Base-by-base conservation (phyloP, 2,329 filamentous ascomycete genomes). In the Lasiodiplodia sp. region DNA sequence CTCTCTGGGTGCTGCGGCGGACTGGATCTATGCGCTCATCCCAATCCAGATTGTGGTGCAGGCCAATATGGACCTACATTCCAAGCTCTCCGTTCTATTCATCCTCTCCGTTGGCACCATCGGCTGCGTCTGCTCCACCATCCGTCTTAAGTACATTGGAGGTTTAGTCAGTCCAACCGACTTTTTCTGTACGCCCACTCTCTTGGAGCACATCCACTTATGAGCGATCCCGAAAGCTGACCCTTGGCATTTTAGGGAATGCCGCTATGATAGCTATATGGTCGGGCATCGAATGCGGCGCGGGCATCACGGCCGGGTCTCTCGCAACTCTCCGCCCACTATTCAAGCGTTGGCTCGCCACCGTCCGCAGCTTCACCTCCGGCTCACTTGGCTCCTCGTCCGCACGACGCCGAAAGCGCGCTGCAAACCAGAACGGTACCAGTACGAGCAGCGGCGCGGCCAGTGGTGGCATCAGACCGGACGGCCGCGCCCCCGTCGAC, bases 91-190 rank as follows among this genome's bases (percentile, higher is more conserved):
- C 0, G 78, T 89, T 28, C 83, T 85, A 14, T 78, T 83, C 21
- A 82, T 90, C 49, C 77, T 90, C 68, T 81, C 81, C 8, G 80
- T 90, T 75, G 78, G 74, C 47, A 72, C 77, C 31, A 67, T 77
- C 47, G 89, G 87, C 28, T 87, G 87, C 70, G 79, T 86, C 69
- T 85, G 84, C 66, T 86, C 84, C 2, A 80, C 82, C 18, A 80
- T 86, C n/a, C 82, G 86, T n/a, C 80, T 86, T 65, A 81, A 81
- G n/a, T 82, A 85, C 73, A 74, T 79, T 64, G 73, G 81, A 67
- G 76, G 79, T 69, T 71, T 85, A 37, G 75, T 76, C 1, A 75
- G 83, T 47, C 74, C 74, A 38, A 80, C 84, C 47, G 80, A 83
- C 68, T 84, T 83, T 70, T 78, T 83, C 52, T 82, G 79, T 80